Evolutionary conservation across 179 eudicot genomes (phyloP).

Genomic region (Spergularia azorica): DNA sequence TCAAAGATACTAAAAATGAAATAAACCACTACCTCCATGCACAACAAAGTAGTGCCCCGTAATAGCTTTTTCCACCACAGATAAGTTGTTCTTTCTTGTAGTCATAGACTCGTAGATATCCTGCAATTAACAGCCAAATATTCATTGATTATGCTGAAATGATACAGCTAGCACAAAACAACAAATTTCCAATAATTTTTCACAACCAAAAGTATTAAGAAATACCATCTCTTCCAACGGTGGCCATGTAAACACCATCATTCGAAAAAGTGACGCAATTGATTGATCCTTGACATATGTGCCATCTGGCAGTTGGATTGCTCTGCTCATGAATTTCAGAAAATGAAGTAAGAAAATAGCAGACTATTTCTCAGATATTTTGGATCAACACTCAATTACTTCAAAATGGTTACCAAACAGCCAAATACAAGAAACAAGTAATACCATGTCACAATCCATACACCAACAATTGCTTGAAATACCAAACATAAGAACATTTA

Average conservation of each 20-base stretch:
- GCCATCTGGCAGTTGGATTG: constrained; percentile 88
- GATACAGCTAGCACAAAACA: constrained; percentile 4
- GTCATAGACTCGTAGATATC: constrained; percentile 87
- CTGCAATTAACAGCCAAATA: constrained; percentile 41
- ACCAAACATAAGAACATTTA: too few relatives aligned
- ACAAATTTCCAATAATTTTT: neutral
- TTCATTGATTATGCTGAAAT: constrained; percentile 2
- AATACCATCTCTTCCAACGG: constrained; percentile 94
- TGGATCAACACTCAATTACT: neutral
- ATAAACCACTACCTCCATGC: constrained; percentile 77
- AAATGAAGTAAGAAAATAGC: constrained; percentile 1
- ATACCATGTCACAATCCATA: neutral
- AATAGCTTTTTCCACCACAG: constrained; percentile 96
- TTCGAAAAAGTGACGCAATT: constrained; percentile 75
- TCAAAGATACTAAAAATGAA: constrained; percentile 4
- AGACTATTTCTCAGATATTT: neutral
- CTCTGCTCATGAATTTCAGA: constrained; percentile 43
- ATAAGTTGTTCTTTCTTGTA: constrained; percentile 77
- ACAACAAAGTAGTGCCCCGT: constrained; percentile 90
- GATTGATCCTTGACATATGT: constrained; percentile 86
- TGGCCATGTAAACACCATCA: constrained; percentile 79
- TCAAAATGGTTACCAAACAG: neutral
- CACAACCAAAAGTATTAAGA: constrained; percentile 17
- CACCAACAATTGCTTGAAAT: neutral
- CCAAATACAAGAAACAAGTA: neutral